Evolutionary conservation across 306 rosid species (phyloP), one percentile per base, ranked within the genome.

Genomic region (Luffa acutangula): DNA sequence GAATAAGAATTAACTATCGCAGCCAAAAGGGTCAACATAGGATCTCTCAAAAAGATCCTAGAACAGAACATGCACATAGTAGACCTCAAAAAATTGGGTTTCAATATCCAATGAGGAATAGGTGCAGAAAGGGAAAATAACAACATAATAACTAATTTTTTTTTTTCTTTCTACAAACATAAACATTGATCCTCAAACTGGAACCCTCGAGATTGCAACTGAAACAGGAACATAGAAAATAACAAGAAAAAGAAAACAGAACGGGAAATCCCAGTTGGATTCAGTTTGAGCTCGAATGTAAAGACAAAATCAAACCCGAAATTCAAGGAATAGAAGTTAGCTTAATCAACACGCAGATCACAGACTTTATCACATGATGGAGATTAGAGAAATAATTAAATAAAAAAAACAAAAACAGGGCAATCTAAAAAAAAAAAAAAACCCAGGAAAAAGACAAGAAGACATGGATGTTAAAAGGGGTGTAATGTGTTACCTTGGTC

Each of bases 401-500:
- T 9, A n/a, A 42, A 34, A 63, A 34, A 9, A 64, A 13, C 72
- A 2, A 18, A 37, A 36, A 34, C 9, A 36, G 3, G 56, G 18
- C 31, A 25, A 25, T 25, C 31, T 25, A 25, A 25, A 25, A 25
- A 25, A 25, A 25, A 25, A 25, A 25, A 25, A 25, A 25, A 25
- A 25, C 31, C 31, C 59, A 72, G 13, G 13, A 70, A 45, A 70
- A 12, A 21, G 37, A 12, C 39, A 70, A 45, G 1, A 70, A 21
- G 6, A 45, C 9, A 21, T 0, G n/a, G 31, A 56, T n/a, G 66
- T 57, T 53, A 18, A 53, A 9, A 54, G 63, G 75, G 36, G 31
- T 63, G 54, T 11, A 41, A 81, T 58, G 66, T 5, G 48, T 43
- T 41, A 95, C 99, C 97, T 95, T 93, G 80, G 90, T 54, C 87